phyloP scores from a whole-genome alignment of 495 filamentous ascomycete genomes.

The Filosporella fistucella region DNA sequence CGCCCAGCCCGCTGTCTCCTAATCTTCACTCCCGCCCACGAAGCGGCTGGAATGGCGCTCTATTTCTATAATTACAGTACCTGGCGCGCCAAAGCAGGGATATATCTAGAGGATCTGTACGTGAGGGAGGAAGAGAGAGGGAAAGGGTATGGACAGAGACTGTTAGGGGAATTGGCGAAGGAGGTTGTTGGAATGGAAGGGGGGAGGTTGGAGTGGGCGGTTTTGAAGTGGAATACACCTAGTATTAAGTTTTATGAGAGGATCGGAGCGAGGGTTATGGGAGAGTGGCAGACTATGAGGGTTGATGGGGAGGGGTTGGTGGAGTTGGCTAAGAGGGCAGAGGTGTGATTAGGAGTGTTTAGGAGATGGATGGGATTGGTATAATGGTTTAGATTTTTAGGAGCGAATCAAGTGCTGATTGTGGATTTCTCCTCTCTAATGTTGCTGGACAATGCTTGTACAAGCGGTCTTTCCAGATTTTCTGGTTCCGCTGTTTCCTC shows the following conservation, averaged over 20 bases:
- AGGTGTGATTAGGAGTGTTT: too few species aligned
- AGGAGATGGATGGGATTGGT: too few species aligned
- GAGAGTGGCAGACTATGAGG: slow-evolving; percentile 90
- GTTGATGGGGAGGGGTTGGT: slow-evolving; percentile 69
- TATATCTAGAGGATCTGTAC: slow-evolving; percentile 93
- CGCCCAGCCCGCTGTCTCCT: slow-evolving; percentile 33
- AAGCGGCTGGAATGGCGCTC: slow-evolving; percentile 50
- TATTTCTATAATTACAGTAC: slow-evolving; percentile 63
- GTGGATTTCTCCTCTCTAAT: too few species aligned
- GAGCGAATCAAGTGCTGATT: slow-evolving; percentile 1
- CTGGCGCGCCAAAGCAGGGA: slow-evolving; percentile 80
- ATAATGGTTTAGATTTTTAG: not conserved
- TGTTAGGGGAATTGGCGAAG: slow-evolving; percentile 72
- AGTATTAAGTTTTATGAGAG: slow-evolving; percentile 83
- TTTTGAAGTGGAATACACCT: slow-evolving; percentile 87
- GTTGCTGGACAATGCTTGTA: not conserved
- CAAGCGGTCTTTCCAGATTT: too few species aligned
- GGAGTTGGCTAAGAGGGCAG: slow-evolving; percentile 46
- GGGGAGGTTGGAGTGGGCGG: slow-evolving; percentile 84
- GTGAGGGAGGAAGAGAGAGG: slow-evolving; percentile 66
- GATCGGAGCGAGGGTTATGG: slow-evolving; percentile 69
- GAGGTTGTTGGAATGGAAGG: slow-evolving; percentile 70
- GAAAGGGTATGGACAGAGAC: slow-evolving; percentile 70
- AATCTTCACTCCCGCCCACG: slow-evolving; percentile 33
- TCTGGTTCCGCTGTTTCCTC: too few species aligned